A percentile compares a stretch with the other conserved stretches of the same genome.
Evolutionary conservation across 2,329 filamentous ascomycete genomes (phyloP).

Genomic region (Lithohypha guttulata): DNA sequence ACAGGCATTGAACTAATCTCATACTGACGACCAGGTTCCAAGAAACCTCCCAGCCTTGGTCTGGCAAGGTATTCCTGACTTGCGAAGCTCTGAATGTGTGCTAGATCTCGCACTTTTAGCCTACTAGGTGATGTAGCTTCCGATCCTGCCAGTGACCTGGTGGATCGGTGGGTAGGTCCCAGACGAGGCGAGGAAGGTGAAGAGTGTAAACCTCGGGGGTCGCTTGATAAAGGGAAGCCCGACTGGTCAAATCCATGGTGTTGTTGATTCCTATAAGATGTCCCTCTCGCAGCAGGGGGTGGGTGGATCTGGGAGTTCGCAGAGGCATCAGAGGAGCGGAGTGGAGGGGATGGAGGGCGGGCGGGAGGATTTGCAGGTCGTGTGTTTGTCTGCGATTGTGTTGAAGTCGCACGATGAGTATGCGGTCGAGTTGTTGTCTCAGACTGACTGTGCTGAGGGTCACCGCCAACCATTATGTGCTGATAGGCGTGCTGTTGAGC

Average conservation of each 20-base stretch:
- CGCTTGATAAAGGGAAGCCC: conserved; percentile 23
- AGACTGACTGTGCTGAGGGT: conserved; percentile 23
- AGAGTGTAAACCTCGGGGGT: conserved; percentile 24
- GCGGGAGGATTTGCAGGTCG: conserved; percentile 7
- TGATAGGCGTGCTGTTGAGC: conserved; percentile 51
- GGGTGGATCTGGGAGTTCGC: conserved; percentile 11
- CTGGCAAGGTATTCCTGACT: conserved; percentile 59
- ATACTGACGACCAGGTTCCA: conserved; percentile 54
- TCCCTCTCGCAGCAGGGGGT: conserved; percentile 7
- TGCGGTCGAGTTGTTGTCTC: conserved; percentile 6
- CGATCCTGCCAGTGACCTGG: conserved; percentile 33
- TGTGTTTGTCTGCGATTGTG: not conserved
- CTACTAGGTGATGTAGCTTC: conserved; percentile 41
- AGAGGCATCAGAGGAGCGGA: not conserved
- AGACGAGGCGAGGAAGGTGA: conserved; percentile 37
- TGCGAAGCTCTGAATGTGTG: conserved; percentile 82
- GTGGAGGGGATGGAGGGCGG: conserved; percentile 13
- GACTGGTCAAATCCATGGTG: conserved; percentile 21
- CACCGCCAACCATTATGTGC: conserved; percentile 50
- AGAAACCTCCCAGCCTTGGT: conserved; percentile 36
- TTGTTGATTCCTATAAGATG: conserved; percentile 17
- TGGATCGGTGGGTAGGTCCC: conserved; percentile 35
- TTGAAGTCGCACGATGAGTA: not conserved
- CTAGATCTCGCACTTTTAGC: conserved; percentile 77
- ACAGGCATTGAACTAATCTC: conserved; percentile 98